A percentile compares a stretch with the other conserved stretches of the same genome.
Conservation (phyloP, 1,284 basidiomycete genomes). For the Meira miltonrushii region DNA sequence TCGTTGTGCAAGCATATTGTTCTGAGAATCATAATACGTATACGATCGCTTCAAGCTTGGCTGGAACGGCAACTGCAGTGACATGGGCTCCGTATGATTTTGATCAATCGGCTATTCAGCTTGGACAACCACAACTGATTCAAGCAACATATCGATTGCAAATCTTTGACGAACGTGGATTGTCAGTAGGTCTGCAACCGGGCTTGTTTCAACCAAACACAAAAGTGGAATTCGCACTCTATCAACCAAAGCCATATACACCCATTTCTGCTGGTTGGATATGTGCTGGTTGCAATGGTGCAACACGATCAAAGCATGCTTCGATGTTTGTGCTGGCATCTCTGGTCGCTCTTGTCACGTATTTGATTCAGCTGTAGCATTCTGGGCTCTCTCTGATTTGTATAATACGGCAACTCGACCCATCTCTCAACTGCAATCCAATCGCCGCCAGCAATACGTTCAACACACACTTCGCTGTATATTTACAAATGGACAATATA, state of each 20-base stretch:
- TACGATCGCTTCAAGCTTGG: conserved; percentile 38
- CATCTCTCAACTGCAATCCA: neutral
- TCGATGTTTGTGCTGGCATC: neutral
- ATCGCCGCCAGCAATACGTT: neutral
- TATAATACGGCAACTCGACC: neutral
- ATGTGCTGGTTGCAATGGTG: conserved; percentile 3
- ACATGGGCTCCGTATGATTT: conserved; percentile 49
- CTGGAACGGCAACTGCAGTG: conserved; percentile 40
- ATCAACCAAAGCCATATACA: conserved; percentile 49
- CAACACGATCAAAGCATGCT: neutral
- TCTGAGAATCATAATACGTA: conserved; percentile 46
- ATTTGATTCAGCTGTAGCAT: neutral
- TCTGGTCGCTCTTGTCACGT: neutral
- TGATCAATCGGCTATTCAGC: conserved; percentile 25
- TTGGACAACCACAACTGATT: conserved; percentile 37
- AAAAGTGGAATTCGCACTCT: conserved; percentile 45
- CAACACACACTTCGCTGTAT: neutral
- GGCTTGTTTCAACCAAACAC: conserved; percentile 45
- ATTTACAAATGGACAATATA: neutral
- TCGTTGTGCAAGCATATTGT: conserved; percentile 46
- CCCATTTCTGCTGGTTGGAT: conserved; percentile 29
- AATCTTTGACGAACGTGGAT: conserved; percentile 46
- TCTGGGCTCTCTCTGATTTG: neutral
- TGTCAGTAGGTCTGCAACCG: conserved; percentile 21
- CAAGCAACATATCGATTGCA: conserved; percentile 45